phyloP scores from a whole-genome alignment of 2,329 filamentous ascomycete genomes.

The Alternaria incomplexa region DNA sequence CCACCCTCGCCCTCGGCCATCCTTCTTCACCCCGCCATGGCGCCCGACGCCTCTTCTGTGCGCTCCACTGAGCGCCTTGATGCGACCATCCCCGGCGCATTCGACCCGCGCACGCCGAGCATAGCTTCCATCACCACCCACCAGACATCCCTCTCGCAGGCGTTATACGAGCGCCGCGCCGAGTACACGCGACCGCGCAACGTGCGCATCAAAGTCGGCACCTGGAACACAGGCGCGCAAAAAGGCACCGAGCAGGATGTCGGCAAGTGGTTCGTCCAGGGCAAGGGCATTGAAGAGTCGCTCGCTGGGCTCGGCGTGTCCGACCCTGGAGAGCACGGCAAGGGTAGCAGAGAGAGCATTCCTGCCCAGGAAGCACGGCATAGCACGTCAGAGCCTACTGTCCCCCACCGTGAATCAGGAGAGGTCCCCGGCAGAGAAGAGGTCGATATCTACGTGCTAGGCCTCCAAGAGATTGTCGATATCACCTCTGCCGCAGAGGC shows the following conservation, averaged over 20 bases:
- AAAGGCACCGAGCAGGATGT: constrained; percentile 88
- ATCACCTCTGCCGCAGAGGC: constrained; percentile 81
- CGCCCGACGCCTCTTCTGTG: constrained; percentile 29
- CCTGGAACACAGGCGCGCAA: constrained; percentile 91
- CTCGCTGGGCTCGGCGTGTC: constrained; percentile 60
- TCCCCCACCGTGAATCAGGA: constrained; percentile 54
- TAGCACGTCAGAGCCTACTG: constrained; percentile 50
- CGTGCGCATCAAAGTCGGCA: constrained; percentile 86
- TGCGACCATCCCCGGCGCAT: constrained; percentile 58
- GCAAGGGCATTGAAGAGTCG: constrained; percentile 70
- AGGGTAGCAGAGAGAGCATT: constrained; percentile 53
- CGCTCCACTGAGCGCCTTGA: constrained; percentile 46
- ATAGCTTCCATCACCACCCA: constrained; percentile 45
- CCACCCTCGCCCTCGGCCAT: not conserved
- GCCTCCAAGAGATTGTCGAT: constrained; percentile 91
- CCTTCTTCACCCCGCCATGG: constrained; percentile 31
- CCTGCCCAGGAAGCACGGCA: constrained; percentile 56
- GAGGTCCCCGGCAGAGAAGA: constrained; percentile 65
- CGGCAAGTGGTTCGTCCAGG: constrained; percentile 84
- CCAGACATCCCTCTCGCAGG: constrained; percentile 59
- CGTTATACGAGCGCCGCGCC: constrained; percentile 71
- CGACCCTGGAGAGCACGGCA: constrained; percentile 34
- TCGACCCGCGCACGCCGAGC: constrained; percentile 33
- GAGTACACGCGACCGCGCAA: constrained; percentile 80
- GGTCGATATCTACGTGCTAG: constrained; percentile 88